Evolutionary conservation across 2,329 filamentous ascomycete genomes (phyloP), one percentile per base, ranked within the genome.

Genomic region (Trichoderma guizhouense): DNA sequence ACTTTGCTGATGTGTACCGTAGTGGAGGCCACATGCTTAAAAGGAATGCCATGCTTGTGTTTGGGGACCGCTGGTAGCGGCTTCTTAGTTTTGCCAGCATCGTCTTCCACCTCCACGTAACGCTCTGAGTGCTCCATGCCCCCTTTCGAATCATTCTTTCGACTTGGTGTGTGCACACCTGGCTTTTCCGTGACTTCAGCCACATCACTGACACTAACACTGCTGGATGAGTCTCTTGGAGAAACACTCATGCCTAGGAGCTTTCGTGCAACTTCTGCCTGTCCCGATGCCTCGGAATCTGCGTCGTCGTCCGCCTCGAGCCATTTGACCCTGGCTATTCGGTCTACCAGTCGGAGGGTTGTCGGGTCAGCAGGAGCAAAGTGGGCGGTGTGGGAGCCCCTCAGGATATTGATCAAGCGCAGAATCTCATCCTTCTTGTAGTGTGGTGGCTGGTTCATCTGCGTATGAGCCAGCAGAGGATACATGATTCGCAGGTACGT

Each of bases 401-500:
- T 79, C 3, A 98, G 86, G 15, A 97, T 88, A 66, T 86, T 87
- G 18, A 99, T 86, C 28, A 97, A 87, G 73, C 90, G 91, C 51
- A 92, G 83, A 53, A 99, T 89, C 79, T 98, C 95, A 55, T 95
- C 89, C 34, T 91, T 90, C 81, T 98, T 99, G 86, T 99, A 98
- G 79, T 97, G 91, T 1, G 93, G 94, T 24, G 95, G 91, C 68
- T 93, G 88, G 77, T 89, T 92, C 57, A 99, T 89, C 80, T 98
- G 96, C 2, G 95, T 98, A 79, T 99, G 93, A 47, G 93, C 92
- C 26, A 99, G 86, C 28, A 99, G 86, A 0, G 96, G 96, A 78
- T 97, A 94, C 14, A 99, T 84, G 5, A 99, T 96, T 36, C 96
- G 91, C 7, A 99, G 87, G 79, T 99, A 99, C 5, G 96, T 99